Percentiles rank a stretch among this genome's conserved stretches.
Conservation (phyloP, 2,329 filamentous ascomycete genomes). For the Xylaria sp. region DNA sequence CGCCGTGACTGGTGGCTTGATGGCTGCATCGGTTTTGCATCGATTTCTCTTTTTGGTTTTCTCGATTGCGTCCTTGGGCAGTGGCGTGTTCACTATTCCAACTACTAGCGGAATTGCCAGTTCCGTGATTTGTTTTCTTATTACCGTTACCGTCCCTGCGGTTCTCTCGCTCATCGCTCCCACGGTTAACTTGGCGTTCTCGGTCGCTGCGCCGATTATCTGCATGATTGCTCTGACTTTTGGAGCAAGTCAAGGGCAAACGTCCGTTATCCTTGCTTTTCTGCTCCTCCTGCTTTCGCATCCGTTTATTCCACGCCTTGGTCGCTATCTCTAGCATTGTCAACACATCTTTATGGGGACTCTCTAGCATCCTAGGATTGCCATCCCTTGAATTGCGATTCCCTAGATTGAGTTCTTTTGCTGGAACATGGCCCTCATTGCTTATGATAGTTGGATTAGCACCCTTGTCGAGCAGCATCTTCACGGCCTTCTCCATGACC, state of each 20-base stretch:
- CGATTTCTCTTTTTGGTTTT: background rate
- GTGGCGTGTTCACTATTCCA: background rate
- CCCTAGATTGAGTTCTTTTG: background rate
- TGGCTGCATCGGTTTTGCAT: background rate
- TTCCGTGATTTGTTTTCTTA: background rate
- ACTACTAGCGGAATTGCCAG: background rate
- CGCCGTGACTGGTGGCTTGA: background rate
- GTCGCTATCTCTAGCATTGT: background rate
- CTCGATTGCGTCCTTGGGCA: background rate
- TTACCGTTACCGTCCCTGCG: background rate
- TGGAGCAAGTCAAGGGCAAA: background rate
- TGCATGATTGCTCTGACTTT: background rate
- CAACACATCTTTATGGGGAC: background rate
- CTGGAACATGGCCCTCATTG: background rate
- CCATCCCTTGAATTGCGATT: no score
- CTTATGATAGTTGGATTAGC: conserved; percentile 18
- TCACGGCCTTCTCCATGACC: conserved; percentile 19
- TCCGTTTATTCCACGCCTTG: background rate
- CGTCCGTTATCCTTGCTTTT: background rate
- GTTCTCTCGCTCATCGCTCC: background rate
- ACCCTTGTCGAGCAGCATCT: conserved; percentile 15
- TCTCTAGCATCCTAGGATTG: background rate
- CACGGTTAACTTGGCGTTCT: background rate
- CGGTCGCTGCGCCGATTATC: background rate
- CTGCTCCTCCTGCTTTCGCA: background rate